Evolutionary conservation across 495 filamentous ascomycete genomes (phyloP), one percentile per base, ranked within the genome.

Genomic region (Copromyces sp.): DNA sequence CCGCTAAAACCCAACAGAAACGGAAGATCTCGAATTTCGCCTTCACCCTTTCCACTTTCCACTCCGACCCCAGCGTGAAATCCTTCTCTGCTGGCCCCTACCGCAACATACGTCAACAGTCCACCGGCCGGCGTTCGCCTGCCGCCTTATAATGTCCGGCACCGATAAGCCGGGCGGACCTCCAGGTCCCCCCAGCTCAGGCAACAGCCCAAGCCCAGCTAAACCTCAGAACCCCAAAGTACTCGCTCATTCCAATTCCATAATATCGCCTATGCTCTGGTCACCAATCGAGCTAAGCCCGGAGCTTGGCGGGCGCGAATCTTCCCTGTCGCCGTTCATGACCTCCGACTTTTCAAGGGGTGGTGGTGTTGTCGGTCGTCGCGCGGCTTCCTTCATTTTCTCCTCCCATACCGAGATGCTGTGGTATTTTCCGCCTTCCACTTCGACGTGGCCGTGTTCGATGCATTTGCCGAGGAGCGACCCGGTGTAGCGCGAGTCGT

Each of bases 401-500:
- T 81, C 78, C 44, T 82, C 78, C 93, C 93, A 97, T 68, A 90
- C 89, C 4, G 84, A 82, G 38, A 96, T 85, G 75, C 86, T 92
- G 39, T 87, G 88, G 24, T 84, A 86, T 17, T 86, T 81, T 39
- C 92, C 90, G 39, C 93, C 93, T 75, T 95, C 93, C 41, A 95
- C 88, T 61, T 85, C 81, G 32, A 94, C 78, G 3, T 88, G 85
- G 75, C 88, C 87, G 44, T 90, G 89, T 71, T 94, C 91, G 37
- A 85, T 87, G 65, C 81, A 80, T 74, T 89, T 89, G 3, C 94
- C 94, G 12, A 98, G 81, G 0, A 93, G 85, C 5, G 94, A 96
- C 3, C 93, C 93, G 40, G 89, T 86, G 80, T 90, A 97, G 74
- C 94, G 87, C 11, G 90, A 89, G 74, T 95, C 92, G 74, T 95